These are phyloP conservation scores for Botryobasidium botryosum DNA, from an alignment of 768 basidiomycete genomes.

Conservation along the genomic window DNA sequence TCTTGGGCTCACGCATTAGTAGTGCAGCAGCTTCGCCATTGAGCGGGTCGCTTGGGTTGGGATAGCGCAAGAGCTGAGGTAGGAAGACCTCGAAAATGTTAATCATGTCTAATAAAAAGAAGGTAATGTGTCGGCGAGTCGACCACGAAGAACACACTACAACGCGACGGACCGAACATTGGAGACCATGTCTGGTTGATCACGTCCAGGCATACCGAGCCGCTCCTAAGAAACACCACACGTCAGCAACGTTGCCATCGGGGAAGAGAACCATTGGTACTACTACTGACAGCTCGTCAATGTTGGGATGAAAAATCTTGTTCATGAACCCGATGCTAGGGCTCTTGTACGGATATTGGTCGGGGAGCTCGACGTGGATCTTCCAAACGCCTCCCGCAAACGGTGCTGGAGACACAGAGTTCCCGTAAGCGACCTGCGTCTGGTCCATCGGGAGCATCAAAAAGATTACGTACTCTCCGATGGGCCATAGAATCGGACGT, in stretches of 20 bases:
- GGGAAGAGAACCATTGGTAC: no score
- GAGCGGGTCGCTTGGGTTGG: conserved; percentile 94
- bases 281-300: conserved; percentile 86
- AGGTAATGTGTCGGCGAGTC: background rate
- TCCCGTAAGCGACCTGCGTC: background rate
- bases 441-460: background rate
- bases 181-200: conserved; percentile 99
- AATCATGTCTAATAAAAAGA: conserved; percentile 67
- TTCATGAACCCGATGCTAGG: conserved; percentile 99
- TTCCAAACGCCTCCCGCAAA: conserved; percentile 98
- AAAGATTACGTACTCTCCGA: conserved; percentile 59
- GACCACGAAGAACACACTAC: background rate
- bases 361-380: conserved; percentile 96
- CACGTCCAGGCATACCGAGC: conserved; percentile 95
- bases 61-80: conserved; percentile 91
- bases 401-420: conserved; percentile 40
- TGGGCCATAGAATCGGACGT: conserved; percentile 89
- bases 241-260: no score
- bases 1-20: conserved; percentile 92
- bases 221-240: conserved; percentile 66
- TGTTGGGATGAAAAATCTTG: conserved; percentile 99
- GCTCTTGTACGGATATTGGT: conserved; percentile 97
- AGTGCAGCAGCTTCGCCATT: conserved; percentile 97
- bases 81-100: conserved; percentile 99
- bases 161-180: conserved; percentile 67